These are phyloP conservation scores for Fusarium veterinarium DNA, from an alignment of 2,329 filamentous ascomycete species.

Conservation along the genomic window DNA sequence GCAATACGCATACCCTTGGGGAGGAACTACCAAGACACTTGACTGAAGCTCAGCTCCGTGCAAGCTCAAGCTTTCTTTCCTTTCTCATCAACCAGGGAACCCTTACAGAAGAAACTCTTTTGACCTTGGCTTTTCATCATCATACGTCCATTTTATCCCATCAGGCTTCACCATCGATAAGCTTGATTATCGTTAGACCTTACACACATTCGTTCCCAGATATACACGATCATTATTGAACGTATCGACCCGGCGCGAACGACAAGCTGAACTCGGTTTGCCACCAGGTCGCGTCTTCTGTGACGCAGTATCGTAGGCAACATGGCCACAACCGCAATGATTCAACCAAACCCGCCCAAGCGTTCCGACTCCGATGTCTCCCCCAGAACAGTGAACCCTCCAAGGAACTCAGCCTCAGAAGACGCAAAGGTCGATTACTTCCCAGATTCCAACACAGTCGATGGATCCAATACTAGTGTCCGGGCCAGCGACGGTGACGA, in stretches of 20 bases:
- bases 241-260: neutral
- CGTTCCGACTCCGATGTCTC: conserved; percentile 59
- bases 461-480: conserved; percentile 41
- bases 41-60: conserved; percentile 20
- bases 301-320: conserved; percentile 12
- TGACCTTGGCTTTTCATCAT: neutral
- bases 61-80: conserved; percentile 19
- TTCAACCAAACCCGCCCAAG: conserved; percentile 40
- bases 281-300: conserved; percentile 2
- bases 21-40: conserved; percentile 12
- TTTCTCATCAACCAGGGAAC: neutral
- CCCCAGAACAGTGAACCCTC: conserved; percentile 50
- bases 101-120: neutral
- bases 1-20: conserved; percentile 22
- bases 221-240: conserved; percentile 3
- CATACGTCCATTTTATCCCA: conserved; percentile 1
- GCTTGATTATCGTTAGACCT: neutral
- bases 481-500: conserved; percentile 48
- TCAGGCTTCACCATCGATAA: conserved; percentile 14
- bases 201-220: conserved; percentile 17
- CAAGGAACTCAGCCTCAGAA: conserved; percentile 22
- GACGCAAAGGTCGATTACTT: conserved; percentile 43
- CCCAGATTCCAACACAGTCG: conserved; percentile 37
- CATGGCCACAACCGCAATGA: conserved; percentile 40
- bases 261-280: conserved; percentile 1